Conservation (phyloP, 306 rosid species). For the Albizia julibrissin region DNA sequence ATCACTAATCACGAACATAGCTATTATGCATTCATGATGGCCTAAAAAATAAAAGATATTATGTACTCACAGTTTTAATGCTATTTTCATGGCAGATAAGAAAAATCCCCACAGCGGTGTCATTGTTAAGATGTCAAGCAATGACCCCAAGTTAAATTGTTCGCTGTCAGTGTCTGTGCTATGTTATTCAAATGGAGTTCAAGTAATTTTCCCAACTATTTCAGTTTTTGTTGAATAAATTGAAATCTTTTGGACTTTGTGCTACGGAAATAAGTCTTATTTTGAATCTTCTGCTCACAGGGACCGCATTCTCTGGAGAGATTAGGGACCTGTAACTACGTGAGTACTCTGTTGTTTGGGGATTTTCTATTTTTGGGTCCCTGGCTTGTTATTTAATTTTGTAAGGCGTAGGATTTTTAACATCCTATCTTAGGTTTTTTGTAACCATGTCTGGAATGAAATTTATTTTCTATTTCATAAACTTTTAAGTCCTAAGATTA, state of each 20-base stretch:
- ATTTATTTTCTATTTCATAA: slow-evolving; percentile 24
- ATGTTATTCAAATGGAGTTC: slow-evolving; percentile 63
- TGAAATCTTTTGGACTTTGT: slow-evolving; percentile 14
- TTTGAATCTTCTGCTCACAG: slow-evolving; percentile 52
- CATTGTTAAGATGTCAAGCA: slow-evolving; percentile 72
- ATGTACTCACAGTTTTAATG: slow-evolving; percentile 30
- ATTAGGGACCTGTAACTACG: slow-evolving; percentile 75
- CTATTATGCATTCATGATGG: neutral
- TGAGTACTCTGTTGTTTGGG: slow-evolving; percentile 52
- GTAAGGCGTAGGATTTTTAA: neutral
- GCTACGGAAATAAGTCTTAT: slow-evolving; percentile 24
- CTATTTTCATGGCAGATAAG: slow-evolving; percentile 59
- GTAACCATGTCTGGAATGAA: slow-evolving; percentile 9
- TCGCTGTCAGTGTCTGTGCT: slow-evolving; percentile 84
- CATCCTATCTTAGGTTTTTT: slow-evolving; percentile 24
- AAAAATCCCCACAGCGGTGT: slow-evolving; percentile 76
- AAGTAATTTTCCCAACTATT: slow-evolving; percentile 47
- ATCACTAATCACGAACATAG: slow-evolving; percentile 18
- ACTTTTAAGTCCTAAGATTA: neutral
- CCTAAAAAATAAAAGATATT: neutral
- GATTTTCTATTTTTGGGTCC: slow-evolving; percentile 8
- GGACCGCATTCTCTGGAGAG: slow-evolving; percentile 58
- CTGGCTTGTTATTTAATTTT: slow-evolving; percentile 25
- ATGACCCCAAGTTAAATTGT: slow-evolving; percentile 58
- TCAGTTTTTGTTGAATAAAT: slow-evolving; percentile 21